These are phyloP conservation scores for Aspergillus amoenus DNA, from an alignment of 2,329 filamentous ascomycete species.

Conservation along the genomic window DNA sequence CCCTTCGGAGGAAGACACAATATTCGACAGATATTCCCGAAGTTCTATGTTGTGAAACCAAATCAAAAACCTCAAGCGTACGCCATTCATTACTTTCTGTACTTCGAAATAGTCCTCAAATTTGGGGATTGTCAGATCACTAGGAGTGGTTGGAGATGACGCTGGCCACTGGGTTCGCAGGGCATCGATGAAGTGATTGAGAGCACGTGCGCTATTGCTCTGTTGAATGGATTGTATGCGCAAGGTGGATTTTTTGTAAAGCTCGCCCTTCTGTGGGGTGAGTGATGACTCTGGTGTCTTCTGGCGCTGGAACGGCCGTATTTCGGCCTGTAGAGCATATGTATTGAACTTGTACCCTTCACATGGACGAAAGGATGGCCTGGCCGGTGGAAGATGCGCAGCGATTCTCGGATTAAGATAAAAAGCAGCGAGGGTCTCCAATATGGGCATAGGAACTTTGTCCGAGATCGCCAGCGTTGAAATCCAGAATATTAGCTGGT, in stretches of 20 bases:
- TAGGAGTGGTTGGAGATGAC: slow-evolving; percentile 16
- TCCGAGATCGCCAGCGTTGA: slow-evolving; percentile 27
- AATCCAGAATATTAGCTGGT: slow-evolving; percentile 31
- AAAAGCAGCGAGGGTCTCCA: slow-evolving; percentile 22
- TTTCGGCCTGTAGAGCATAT: background rate
- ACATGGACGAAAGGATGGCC: slow-evolving; percentile 6
- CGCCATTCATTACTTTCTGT: slow-evolving; percentile 12
- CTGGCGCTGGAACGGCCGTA: background rate
- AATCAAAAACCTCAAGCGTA: slow-evolving; percentile 13
- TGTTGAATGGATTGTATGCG: slow-evolving; percentile 9
- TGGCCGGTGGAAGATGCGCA: slow-evolving; percentile 11
- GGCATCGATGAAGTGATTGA: slow-evolving; percentile 7
- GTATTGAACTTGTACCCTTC: slow-evolving; percentile 5
- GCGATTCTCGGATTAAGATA: slow-evolving; percentile 12
- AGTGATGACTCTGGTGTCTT: slow-evolving; percentile 14
- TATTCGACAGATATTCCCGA: slow-evolving; percentile 20
- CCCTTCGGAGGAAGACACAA: background rate
- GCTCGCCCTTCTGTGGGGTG: slow-evolving; percentile 1
- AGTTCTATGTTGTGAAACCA: slow-evolving; percentile 30
- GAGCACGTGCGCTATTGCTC: slow-evolving; percentile 4
- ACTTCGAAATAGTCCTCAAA: slow-evolving; percentile 19
- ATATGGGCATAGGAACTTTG: slow-evolving; percentile 21
- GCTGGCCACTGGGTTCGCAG: slow-evolving; percentile 19
- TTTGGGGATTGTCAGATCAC: slow-evolving; percentile 11
- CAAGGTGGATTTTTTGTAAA: slow-evolving; percentile 3